These are phyloP conservation scores for Porpolomopsis calyptriformis DNA, from an alignment of 768 basidiomycete genomes.

Conservation along the genomic window DNA sequence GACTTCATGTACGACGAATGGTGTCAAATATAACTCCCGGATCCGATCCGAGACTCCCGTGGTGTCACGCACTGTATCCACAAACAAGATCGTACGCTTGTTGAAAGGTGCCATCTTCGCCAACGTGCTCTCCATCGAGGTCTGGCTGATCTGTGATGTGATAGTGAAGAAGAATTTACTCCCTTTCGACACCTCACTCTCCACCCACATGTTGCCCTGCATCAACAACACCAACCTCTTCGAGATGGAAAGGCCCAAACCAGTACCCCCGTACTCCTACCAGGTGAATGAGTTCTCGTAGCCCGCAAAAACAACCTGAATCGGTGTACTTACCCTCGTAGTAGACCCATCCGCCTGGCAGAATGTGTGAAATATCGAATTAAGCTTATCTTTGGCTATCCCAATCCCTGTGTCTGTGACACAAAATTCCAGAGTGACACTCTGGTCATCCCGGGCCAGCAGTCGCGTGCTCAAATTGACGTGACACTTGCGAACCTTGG, in stretches of 20 bases:
- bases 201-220: conserved; percentile 99
- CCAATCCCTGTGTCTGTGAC: too few species aligned
- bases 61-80: conserved; percentile 73
- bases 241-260: conserved; percentile 92
- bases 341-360: conserved; percentile 98
- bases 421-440: too few species aligned
- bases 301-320: conserved; percentile 3
- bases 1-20: conserved; percentile 69
- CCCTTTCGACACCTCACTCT: conserved; percentile 86
- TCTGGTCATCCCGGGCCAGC: too few species aligned
- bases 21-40: conserved; percentile 65
- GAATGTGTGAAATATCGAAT: conserved; percentile 99
- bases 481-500: too few species aligned
- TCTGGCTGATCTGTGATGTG: conserved; percentile 70
- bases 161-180: conserved; percentile 97
- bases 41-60: conserved; percentile 71
- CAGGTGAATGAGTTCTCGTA: conserved; percentile 3
- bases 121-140: conserved; percentile 61
- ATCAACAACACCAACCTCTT: conserved; percentile 95
- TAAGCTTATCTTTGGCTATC: too few species aligned
- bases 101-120: conserved; percentile 79
- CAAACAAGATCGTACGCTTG: conserved; percentile 81
- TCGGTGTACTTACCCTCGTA: conserved; percentile 55
- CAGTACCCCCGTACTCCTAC: conserved; percentile 95
- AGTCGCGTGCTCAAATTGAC: too few species aligned